These are phyloP conservation scores for Monoraphidium neglectum DNA, from an alignment of 139 green algal species.

Conservation along the genomic window DNA sequence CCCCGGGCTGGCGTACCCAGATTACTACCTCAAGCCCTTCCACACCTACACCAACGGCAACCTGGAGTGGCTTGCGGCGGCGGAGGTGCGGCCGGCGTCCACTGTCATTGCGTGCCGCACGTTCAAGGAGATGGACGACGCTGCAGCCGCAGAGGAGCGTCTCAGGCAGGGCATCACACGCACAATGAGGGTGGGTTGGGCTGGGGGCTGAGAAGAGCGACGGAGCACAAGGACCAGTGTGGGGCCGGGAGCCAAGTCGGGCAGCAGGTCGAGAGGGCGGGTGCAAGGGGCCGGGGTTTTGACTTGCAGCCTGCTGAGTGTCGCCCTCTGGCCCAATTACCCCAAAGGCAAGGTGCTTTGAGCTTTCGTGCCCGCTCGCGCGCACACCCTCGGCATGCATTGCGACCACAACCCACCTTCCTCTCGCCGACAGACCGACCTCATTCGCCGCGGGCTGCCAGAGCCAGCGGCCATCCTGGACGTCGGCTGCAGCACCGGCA, in stretches of 20 bases:
- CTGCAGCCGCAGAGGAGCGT: not conserved
- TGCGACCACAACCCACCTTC: not conserved
- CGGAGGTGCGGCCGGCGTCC: constrained; percentile 70
- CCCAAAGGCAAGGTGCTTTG: no score
- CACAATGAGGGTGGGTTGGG: constrained; percentile 37
- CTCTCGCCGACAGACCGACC: constrained; percentile 38
- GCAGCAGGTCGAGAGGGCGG: no score
- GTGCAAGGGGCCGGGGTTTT: no score
- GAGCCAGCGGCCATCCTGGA: constrained; percentile 61
- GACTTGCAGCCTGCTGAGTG: no score
- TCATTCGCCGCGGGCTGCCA: constrained; percentile 30
- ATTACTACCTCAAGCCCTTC: constrained; percentile 81
- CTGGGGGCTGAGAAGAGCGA: not conserved
- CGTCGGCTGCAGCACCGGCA: constrained; percentile 83
- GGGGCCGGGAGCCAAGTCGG: no score
- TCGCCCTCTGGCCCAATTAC: no score
- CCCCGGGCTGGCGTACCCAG: constrained; percentile 53
- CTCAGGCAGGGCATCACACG: constrained; percentile 45
- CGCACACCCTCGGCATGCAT: not conserved
- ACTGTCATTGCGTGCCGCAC: constrained; percentile 68
- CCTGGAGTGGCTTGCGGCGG: constrained; percentile 44
- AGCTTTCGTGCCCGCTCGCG: not conserved
- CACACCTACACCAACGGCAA: constrained; percentile 68
- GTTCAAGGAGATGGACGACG: constrained; percentile 27
- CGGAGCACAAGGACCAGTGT: no score